Evolutionary conservation across 805 yeast species (phyloP).

Genomic region (Wickerhamiella parazyma): DNA sequence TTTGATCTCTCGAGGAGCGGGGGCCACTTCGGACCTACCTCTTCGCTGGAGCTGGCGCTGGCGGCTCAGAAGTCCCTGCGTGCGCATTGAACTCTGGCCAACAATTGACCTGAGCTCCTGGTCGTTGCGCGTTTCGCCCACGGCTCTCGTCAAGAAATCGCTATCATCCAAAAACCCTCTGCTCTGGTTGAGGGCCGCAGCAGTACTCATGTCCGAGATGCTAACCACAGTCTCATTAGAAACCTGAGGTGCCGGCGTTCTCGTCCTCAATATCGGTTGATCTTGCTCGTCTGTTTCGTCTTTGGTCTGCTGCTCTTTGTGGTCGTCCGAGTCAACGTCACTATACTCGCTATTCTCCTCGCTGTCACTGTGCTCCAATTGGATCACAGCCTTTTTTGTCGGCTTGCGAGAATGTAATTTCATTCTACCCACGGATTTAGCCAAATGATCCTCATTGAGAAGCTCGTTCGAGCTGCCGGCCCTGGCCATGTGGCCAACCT

Average conservation of each 20-base stretch:
- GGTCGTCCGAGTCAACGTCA: constrained; percentile 9
- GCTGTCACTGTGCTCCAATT: constrained; percentile 10
- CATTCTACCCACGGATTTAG: background rate
- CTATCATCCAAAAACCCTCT: constrained; percentile 17
- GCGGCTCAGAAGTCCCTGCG: background rate
- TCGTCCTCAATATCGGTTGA: background rate
- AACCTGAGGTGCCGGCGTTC: constrained; percentile 14
- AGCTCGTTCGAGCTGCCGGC: background rate
- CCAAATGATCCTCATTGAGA: background rate
- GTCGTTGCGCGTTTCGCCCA: constrained; percentile 7
- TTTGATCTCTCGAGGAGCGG: constrained; percentile 5
- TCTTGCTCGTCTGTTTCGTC: background rate
- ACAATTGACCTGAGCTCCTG: constrained; percentile 11
- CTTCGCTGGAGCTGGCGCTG: constrained; percentile 8
- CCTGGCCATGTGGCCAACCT: background rate
- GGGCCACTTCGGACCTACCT: constrained; percentile 6
- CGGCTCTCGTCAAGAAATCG: constrained; percentile 19
- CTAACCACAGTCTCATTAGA: constrained; percentile 19
- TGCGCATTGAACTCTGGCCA: constrained; percentile 10
- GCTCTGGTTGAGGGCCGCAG: background rate
- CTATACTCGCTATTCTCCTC: constrained; percentile 7
- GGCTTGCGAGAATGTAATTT: background rate
- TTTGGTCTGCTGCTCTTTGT: background rate
- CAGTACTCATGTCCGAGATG: constrained; percentile 8
- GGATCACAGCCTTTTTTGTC: constrained; percentile 8